These are phyloP conservation scores for Penicillium robsamsonii DNA, from an alignment of 495 filamentous ascomycete genomes.

Conservation along the genomic window DNA sequence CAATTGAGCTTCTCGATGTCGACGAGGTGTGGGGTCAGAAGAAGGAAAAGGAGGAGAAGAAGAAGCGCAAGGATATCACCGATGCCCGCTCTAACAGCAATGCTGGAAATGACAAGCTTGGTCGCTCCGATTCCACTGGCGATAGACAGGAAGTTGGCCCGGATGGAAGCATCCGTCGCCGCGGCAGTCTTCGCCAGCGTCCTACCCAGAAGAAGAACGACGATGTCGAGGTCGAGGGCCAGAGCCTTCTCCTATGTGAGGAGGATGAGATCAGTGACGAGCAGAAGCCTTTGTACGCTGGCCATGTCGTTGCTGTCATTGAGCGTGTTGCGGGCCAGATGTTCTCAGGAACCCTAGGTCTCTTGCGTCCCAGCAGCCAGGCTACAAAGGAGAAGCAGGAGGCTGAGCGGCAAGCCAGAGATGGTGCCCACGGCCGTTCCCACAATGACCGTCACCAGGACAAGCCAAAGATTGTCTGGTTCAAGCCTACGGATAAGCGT, in stretches of 20 bases:
- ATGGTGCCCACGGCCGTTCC: conserved; percentile 71
- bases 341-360: conserved; percentile 95
- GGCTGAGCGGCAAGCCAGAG: conserved; percentile 87
- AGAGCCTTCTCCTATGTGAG: conserved; percentile 93
- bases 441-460: conserved; percentile 86
- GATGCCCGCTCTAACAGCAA: conserved; percentile 76
- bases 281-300: conserved; percentile 94
- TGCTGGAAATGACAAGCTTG: conserved; percentile 65
- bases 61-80: conserved; percentile 98
- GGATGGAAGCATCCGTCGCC: conserved; percentile 81
- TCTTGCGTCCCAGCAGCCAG: conserved; percentile 94
- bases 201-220: conserved; percentile 99
- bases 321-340: conserved; percentile 97
- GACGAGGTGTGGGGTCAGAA: conserved; percentile 99
- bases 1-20: conserved; percentile 93
- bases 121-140: conserved; percentile 61
- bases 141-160: conserved; percentile 61
- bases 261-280: conserved; percentile 99
- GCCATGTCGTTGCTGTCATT: conserved; percentile 94
- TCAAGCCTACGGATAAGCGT: conserved; percentile 98
- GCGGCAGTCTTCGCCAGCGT: conserved; percentile 91
- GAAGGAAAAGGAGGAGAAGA: conserved; percentile 98
- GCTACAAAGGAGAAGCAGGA: conserved; percentile 99
- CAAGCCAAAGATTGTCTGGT: conserved; percentile 99
- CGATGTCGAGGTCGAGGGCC: conserved; percentile 97